A percentile compares a stretch with the other conserved stretches of the same genome.
Conservation (phyloP, 192 early-diverging fungal species). For the Backusella macrospora region DNA sequence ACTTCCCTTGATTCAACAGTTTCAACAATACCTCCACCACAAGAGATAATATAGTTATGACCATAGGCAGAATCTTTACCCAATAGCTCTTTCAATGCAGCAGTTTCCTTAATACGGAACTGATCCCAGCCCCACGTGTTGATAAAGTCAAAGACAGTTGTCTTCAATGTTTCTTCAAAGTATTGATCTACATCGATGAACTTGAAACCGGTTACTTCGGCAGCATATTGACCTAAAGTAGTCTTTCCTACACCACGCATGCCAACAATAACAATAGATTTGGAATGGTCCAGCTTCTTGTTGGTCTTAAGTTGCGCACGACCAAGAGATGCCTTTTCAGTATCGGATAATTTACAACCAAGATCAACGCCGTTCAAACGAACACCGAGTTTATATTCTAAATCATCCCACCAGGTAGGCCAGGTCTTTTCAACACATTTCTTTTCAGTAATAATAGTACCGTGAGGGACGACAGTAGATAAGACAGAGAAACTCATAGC, state of each 20-base stretch:
- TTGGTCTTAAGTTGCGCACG: slow-evolving; percentile 22
- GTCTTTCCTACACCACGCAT: slow-evolving; percentile 99
- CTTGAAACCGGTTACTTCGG: slow-evolving; percentile 61
- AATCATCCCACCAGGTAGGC: slow-evolving; percentile 98
- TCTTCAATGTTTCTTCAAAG: slow-evolving; percentile 70
- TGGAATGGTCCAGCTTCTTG: slow-evolving; percentile 33
- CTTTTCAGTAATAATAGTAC: slow-evolving; percentile 85
- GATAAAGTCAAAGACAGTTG: slow-evolving; percentile 82
- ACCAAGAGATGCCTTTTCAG: neutral
- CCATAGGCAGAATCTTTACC: slow-evolving; percentile 47
- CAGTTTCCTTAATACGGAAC: slow-evolving; percentile 83
- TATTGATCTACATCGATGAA: slow-evolving; percentile 92
- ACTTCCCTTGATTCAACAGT: slow-evolving; percentile 64
- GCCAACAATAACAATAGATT: slow-evolving; percentile 88
- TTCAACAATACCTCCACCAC: slow-evolving; percentile 97
- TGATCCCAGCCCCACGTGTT: slow-evolving; percentile 78
- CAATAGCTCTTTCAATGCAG: slow-evolving; percentile 66
- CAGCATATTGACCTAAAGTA: slow-evolving; percentile 75
- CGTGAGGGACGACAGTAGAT: slow-evolving; percentile 71
- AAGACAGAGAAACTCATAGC: slow-evolving; percentile 96
- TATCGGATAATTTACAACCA: slow-evolving; percentile 25
- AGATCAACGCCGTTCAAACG: slow-evolving; percentile 59
- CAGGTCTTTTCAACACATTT: slow-evolving; percentile 99
- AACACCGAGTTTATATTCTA: slow-evolving; percentile 79
- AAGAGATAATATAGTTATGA: slow-evolving; percentile 75